phyloP scores from a whole-genome alignment of 208 protist genomes.

The Leishmania lainsoni region DNA sequence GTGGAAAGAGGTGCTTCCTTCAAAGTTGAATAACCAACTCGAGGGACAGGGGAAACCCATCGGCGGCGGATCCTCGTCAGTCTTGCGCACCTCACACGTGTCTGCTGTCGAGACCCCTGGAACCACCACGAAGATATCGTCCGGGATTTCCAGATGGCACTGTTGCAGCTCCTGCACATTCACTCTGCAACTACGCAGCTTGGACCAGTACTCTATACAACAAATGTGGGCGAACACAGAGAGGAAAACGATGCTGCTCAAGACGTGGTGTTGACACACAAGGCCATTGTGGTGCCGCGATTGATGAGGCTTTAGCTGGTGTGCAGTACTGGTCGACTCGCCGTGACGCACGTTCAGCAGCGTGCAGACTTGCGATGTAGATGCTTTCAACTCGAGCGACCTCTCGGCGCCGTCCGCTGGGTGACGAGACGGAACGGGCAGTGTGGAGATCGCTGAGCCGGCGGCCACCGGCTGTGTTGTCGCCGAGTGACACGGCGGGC shows the following conservation, averaged over 20 bases:
- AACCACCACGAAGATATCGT: slow-evolving; percentile 28
- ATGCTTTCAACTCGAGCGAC: neutral
- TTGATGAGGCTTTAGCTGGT: neutral
- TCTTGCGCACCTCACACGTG: slow-evolving; percentile 15
- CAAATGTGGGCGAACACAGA: slow-evolving; percentile 40
- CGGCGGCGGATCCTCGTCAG: slow-evolving; percentile 9
- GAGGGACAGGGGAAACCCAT: slow-evolving; percentile 19
- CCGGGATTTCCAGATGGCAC: slow-evolving; percentile 20
- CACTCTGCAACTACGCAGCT: slow-evolving; percentile 24
- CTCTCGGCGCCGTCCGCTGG: too few relatives aligned
- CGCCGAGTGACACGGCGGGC: neutral
- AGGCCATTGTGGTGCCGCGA: neutral
- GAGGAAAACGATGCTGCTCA: slow-evolving; percentile 47
- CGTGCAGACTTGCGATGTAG: neutral
- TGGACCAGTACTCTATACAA: slow-evolving; percentile 39
- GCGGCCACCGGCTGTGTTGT: neutral
- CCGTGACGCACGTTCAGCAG: slow-evolving; percentile 17
- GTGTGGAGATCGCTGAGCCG: neutral
- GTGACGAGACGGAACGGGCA: neutral
- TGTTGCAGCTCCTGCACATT: slow-evolving; percentile 35
- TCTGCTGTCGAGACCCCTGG: slow-evolving; percentile 38
- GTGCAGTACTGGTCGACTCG: neutral
- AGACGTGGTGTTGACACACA: slow-evolving; percentile 40
- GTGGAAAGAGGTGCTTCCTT: slow-evolving; percentile 42
- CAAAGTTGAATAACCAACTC: slow-evolving; percentile 33